A percentile compares a stretch with the other conserved stretches of the same genome.
These are phyloP conservation scores for Haplosporangium gracile DNA, from an alignment of 192 early-diverging fungal species.

Conservation along the genomic window DNA sequence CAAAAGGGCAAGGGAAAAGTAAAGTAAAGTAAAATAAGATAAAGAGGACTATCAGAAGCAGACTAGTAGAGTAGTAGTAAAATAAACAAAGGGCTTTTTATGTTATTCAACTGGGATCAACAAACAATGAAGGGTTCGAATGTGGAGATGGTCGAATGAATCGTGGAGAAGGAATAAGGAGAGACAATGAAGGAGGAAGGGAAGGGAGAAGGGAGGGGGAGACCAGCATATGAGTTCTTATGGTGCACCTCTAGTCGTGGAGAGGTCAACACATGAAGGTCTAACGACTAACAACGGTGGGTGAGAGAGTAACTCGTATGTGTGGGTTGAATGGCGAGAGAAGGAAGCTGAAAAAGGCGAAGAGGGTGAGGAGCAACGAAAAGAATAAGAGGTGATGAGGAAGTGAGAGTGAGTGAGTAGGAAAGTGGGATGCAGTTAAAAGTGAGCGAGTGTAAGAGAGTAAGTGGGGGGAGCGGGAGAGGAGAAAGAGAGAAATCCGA, in stretches of 20 bases:
- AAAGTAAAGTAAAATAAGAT: not conserved
- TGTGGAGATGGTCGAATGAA: not conserved
- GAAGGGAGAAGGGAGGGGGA: not conserved
- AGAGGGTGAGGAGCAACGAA: not conserved
- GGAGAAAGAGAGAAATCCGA: not conserved
- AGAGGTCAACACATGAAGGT: conserved; percentile 54
- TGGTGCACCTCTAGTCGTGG: conserved; percentile 42
- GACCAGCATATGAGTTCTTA: conserved; percentile 34
- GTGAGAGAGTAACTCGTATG: not conserved
- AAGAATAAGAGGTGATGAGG: not conserved
- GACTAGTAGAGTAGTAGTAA: not conserved
- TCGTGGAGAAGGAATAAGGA: not conserved
- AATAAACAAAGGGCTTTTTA: not conserved
- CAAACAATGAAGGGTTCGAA: not conserved
- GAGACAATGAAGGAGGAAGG: not conserved
- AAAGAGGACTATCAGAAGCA: not conserved
- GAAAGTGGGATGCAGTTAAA: no score
- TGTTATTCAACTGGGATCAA: not conserved
- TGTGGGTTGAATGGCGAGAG: not conserved
- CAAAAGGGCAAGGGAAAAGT: not conserved
- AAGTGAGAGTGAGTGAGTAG: not conserved
- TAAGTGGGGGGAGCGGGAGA: not conserved
- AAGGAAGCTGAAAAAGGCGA: not conserved
- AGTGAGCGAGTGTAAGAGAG: not conserved
- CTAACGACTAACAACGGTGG: conserved; percentile 13